phyloP scores from a whole-genome alignment of 371 early-diverging fungal species.

The Mucor plumbeus region DNA sequence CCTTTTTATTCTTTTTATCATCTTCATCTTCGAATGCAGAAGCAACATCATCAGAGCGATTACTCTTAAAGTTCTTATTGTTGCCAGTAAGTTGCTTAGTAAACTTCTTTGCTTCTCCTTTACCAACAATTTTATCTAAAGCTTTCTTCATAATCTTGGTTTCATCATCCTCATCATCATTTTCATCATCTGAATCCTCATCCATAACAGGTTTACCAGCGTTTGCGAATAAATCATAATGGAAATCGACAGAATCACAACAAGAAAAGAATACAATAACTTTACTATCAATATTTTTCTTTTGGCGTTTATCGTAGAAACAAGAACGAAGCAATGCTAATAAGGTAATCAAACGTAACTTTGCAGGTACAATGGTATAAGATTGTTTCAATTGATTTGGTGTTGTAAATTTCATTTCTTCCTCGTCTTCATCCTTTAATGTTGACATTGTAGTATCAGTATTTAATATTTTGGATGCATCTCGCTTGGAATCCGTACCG shows the following conservation, averaged over 20 bases:
- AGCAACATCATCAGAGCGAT: conserved; percentile 27
- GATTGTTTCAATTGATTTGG: conserved; percentile 87
- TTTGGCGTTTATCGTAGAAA: conserved; percentile 52
- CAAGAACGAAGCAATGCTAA: conserved; percentile 69
- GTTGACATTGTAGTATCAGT: conserved; percentile 18
- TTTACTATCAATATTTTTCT: conserved; percentile 55
- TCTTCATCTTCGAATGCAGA: conserved; percentile 25
- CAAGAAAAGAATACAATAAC: conserved; percentile 90
- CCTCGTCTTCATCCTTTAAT: conserved; percentile 29
- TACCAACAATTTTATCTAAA: conserved; percentile 24
- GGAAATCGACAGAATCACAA: conserved; percentile 94
- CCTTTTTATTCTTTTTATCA: conserved; percentile 27
- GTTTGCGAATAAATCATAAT: conserved; percentile 74
- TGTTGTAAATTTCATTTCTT: conserved; percentile 59
- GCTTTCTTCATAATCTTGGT: conserved; percentile 35
- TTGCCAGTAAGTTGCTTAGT: conserved; percentile 15
- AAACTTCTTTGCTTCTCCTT: conserved; percentile 20
- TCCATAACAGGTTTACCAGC: conserved; percentile 51
- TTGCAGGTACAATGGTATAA: conserved; percentile 85
- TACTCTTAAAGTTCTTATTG: conserved; percentile 26
- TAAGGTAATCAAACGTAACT: conserved; percentile 89
- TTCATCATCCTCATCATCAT: conserved; percentile 45
- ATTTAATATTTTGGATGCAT: conserved; percentile 26
- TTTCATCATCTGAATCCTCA: conserved; percentile 51
- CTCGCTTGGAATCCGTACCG: conserved; percentile 48